Evolutionary conservation across 257 asterid species (phyloP).

Genomic region (Capsicum baccatum): DNA sequence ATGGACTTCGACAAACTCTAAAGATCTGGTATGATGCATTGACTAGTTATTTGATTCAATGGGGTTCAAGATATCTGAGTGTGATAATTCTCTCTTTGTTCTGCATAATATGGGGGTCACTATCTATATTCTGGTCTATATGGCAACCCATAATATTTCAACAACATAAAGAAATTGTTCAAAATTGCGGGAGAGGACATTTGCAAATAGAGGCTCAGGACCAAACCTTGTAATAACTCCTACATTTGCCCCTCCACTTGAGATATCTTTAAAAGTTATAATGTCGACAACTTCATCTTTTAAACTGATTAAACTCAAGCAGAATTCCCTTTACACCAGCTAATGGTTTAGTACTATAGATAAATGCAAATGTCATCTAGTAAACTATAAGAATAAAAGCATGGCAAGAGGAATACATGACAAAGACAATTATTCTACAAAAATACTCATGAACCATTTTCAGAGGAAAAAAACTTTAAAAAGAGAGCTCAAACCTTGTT

Average conservation of each 20-base stretch:
- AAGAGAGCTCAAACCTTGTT: neutral
- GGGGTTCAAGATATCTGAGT: neutral
- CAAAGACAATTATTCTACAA: too few species aligned
- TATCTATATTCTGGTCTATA: neutral
- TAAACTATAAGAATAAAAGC: neutral
- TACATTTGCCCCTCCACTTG: too few species aligned
- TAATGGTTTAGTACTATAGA: too few species aligned
- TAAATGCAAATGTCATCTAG: too few species aligned
- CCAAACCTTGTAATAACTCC: too few species aligned
- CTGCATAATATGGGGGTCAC: neutral
- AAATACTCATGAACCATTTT: neutral
- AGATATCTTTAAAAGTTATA: too few species aligned
- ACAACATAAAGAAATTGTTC: too few species aligned
- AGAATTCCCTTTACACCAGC: too few species aligned
- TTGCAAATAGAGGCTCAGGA: too few species aligned
- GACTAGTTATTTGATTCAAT: neutral
- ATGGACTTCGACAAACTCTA: neutral
- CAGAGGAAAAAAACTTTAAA: neutral
- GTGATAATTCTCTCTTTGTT: neutral
- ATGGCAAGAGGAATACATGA: neutral
- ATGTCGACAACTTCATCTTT: too few species aligned
- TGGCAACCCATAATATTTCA: neutral
- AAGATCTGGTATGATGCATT: neutral
- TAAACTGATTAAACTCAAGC: too few species aligned
- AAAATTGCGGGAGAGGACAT: too few species aligned